These are phyloP conservation scores for Brassica nigra DNA, from an alignment of 345 rosid genomes.

Conservation along the genomic window DNA sequence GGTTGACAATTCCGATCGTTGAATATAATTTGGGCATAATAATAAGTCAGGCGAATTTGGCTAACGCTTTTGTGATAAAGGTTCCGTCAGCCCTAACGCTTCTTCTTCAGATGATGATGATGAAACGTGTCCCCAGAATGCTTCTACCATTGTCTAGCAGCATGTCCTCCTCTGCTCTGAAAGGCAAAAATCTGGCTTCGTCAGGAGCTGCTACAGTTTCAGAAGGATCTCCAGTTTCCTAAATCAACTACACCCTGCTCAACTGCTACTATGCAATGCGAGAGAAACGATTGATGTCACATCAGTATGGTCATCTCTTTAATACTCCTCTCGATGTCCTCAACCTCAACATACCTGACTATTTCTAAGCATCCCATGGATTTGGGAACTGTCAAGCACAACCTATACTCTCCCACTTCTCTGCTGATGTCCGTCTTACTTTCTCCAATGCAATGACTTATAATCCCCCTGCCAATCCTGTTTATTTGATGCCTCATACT, in stretches of 20 bases:
- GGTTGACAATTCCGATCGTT: too few relatives aligned
- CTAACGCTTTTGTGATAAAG: too few relatives aligned
- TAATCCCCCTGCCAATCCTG: constrained; percentile 85
- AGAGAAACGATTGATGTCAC: constrained; percentile 72
- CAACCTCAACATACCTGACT: constrained; percentile 73
- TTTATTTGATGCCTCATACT: constrained; percentile 35
- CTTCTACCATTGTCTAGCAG: constrained; percentile 19
- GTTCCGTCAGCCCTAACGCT: too few relatives aligned
- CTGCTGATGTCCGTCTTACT: constrained; percentile 95
- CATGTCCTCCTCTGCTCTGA: constrained; percentile 22
- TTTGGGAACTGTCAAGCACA: constrained; percentile 78
- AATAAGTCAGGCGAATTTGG: too few relatives aligned
- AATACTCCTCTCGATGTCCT: constrained; percentile 73
- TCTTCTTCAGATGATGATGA: background rate
- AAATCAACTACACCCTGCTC: too few relatives aligned
- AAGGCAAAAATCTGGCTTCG: background rate
- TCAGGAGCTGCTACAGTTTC: constrained; percentile 25
- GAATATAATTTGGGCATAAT: too few relatives aligned
- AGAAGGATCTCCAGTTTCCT: constrained; percentile 9
- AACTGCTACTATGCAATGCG: constrained; percentile 33
- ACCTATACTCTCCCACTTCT: constrained; percentile 70
- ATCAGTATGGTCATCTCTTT: constrained; percentile 76
- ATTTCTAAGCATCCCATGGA: constrained; percentile 86
- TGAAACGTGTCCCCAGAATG: constrained; percentile 14
- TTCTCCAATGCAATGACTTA: constrained; percentile 86